These are phyloP conservation scores for Theobroma grandiflorum DNA, from an alignment of 441 rosid genomes.

Conservation along the genomic window DNA sequence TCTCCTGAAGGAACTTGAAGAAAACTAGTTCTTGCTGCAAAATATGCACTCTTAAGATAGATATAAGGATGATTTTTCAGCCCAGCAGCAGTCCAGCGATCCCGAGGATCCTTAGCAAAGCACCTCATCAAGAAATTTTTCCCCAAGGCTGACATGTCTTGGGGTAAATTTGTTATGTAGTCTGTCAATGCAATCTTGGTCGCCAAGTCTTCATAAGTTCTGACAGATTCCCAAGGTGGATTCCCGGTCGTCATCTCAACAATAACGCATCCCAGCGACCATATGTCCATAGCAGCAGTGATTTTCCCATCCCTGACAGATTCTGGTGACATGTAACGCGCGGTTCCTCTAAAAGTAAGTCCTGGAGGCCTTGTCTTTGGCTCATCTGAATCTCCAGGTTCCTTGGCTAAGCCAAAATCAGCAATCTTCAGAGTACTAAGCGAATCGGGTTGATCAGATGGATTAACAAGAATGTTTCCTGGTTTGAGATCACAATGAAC, in stretches of 20 bases:
- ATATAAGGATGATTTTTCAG: not conserved
- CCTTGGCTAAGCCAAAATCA: too few relatives aligned
- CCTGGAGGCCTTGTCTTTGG: too few relatives aligned
- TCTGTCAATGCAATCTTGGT: not conserved
- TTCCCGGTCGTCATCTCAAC: not conserved
- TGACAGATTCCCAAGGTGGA: not conserved
- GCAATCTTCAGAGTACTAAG: too few relatives aligned
- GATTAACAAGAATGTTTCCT: too few relatives aligned
- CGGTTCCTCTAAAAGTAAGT: not conserved
- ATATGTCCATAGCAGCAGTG: not conserved
- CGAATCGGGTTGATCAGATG: too few relatives aligned
- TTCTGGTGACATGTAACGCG: conserved; percentile 5
- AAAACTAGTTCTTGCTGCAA: too few relatives aligned
- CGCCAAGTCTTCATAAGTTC: not conserved
- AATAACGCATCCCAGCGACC: conserved; percentile 18
- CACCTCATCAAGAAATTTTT: conserved; percentile 5
- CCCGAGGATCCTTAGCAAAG: not conserved
- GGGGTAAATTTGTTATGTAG: not conserved
- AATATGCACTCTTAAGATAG: not conserved
- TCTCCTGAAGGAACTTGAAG: too few relatives aligned
- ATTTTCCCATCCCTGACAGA: not conserved
- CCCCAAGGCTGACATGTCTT: not conserved
- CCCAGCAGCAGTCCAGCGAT: not conserved
- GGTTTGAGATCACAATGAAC: too few relatives aligned
- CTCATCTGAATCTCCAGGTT: too few relatives aligned